A percentile compares a stretch with the other conserved stretches of the same genome.
These are phyloP conservation scores for Naegleria lovaniensis DNA, from an alignment of 208 protist species.

Conservation along the genomic window DNA sequence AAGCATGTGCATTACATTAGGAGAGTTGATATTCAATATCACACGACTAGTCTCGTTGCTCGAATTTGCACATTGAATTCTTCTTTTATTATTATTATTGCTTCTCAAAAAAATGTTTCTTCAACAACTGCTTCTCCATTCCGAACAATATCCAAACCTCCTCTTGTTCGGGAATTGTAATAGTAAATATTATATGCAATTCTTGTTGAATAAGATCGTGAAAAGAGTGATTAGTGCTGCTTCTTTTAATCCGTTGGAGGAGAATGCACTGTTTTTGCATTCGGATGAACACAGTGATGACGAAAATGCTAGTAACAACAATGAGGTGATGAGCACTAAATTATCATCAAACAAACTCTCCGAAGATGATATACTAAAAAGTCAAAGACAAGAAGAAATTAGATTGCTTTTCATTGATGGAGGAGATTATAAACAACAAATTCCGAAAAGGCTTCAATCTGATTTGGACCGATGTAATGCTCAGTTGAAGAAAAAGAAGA, in stretches of 20 bases:
- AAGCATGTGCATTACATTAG: too few species aligned
- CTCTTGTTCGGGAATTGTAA: neutral
- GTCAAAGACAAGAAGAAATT: neutral
- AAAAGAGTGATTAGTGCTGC: neutral
- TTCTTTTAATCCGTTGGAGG: neutral
- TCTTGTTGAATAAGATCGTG: neutral
- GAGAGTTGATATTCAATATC: too few species aligned
- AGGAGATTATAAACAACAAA: neutral
- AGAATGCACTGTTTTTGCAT: neutral
- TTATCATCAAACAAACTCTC: neutral
- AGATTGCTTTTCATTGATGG: neutral
- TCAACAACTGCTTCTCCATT: neutral
- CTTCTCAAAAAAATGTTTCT: neutral
- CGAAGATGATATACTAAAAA: neutral
- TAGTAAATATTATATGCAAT: neutral
- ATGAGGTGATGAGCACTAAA: neutral
- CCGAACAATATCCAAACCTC: neutral
- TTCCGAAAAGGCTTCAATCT: neutral
- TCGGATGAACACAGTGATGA: slow-evolving; percentile 3
- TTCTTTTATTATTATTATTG: too few species aligned
- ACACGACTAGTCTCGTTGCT: too few species aligned
- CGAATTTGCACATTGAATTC: too few species aligned
- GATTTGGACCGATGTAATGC: neutral
- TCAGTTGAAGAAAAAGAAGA: neutral
- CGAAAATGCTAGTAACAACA: neutral